Evolutionary conservation across 1,139 yeast genomes (phyloP).

Genomic region (Yamadazyma pseudoaaseri): DNA sequence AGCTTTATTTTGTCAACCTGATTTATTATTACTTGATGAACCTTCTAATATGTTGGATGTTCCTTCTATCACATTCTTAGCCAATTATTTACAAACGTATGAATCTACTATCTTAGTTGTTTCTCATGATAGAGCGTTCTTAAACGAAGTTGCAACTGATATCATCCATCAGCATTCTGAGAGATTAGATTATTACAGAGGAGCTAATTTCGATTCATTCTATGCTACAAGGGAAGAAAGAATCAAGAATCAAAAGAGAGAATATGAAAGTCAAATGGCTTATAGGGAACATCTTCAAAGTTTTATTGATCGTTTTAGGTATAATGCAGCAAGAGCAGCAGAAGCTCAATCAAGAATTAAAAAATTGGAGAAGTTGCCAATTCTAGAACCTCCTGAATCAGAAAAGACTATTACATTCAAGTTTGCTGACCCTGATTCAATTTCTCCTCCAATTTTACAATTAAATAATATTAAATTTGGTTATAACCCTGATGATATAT

Average conservation of each 20-base stretch:
- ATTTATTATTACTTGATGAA: conserved; percentile 87
- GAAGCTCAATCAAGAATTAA: conserved; percentile 98
- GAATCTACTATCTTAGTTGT: conserved; percentile 93
- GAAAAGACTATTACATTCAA: conserved; percentile 81
- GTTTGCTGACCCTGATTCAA: conserved; percentile 91
- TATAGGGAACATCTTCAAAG: conserved; percentile 89
- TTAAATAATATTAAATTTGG: conserved; percentile 86
- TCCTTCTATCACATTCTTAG: conserved; percentile 92
- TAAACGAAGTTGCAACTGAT: conserved; percentile 97
- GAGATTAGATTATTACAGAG: conserved; percentile 92
- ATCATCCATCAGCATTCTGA: conserved; percentile 97
- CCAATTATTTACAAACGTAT: conserved; percentile 83
- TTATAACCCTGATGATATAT: conserved; percentile 61
- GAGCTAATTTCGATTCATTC: conserved; percentile 90
- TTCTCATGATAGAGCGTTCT: conserved; percentile 95
- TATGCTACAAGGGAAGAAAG: conserved; percentile 94
- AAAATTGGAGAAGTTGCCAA: conserved; percentile 89
- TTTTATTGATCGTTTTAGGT: conserved; percentile 93
- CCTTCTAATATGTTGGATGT: conserved; percentile 99
- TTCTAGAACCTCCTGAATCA: conserved; percentile 92
- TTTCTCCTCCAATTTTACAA: conserved; percentile 93
- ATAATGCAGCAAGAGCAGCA: conserved; percentile 94
- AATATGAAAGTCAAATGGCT: conserved; percentile 96
- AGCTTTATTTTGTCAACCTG: conserved; percentile 97
- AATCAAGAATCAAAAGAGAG: conserved; percentile 87